Evolutionary conservation across 148 eudicot species (phyloP), one percentile per base, ranked within the genome.

Genomic region (Euryodendron excelsum): DNA sequence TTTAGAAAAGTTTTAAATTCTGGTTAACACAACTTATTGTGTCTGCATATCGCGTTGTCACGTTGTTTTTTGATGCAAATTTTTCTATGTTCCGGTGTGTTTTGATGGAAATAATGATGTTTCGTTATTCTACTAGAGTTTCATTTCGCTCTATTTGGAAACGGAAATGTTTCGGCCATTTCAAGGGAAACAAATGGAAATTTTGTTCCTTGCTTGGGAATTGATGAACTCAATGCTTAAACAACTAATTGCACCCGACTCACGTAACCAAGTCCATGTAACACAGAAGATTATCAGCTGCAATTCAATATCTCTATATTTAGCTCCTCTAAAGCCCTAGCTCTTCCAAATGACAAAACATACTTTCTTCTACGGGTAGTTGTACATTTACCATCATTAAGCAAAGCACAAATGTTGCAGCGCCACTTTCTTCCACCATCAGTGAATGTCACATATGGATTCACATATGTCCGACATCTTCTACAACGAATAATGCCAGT

Each of bases 361-460:
- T 70, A n/a, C n/a, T 45, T 69, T 44, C 34, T 27, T 30, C 36
- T 45, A 15, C 21, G 14, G 27, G 21, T 52, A 48, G 72, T 27
- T 39, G 17, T 3, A 53, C 34, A 44, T 68, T 77, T 96, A 96
- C 99, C 99, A 53, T 96, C 99, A 87, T 96, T 96, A 76, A 93
- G 94, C 78, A 91, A 83, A 80, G 93, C 82, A 79, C 99, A 96
- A 79, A 96, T 88, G 78, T 93, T 96, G 91, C 99, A 96, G 33
- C 90, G 92, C 99, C 99, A 96, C 86, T 93, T 96, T 83, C 94
- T 96, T 78, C 99, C 99, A 75, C 87, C 86, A 82, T 96, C 99
- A 17, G 93, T 85, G 82, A 96, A 96, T 34, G 91, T 84, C 64
- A 93, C 93, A 59, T 87, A 96, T 30, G 98, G 98, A 79, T 96